A percentile compares a stretch with the other conserved stretches of the same genome.
phyloP scores from a whole-genome alignment of 352 stramenopile genomes.

The Globisporangium uncinulatum region DNA sequence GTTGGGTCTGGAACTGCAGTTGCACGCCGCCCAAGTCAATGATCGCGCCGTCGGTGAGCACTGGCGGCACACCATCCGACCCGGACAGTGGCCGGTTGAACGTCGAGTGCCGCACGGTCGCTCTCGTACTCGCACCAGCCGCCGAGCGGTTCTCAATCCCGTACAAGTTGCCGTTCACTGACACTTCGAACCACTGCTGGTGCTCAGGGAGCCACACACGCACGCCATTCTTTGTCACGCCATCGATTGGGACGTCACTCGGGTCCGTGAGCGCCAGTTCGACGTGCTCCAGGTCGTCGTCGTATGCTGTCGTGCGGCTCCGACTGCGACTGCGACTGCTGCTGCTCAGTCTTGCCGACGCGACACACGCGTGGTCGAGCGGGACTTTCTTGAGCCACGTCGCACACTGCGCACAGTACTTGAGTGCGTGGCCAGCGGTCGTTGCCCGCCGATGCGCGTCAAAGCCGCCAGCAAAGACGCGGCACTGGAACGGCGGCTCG shows the following conservation, averaged over 20 bases:
- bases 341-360: not conserved
- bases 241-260: constrained; percentile 45
- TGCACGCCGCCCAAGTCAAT: constrained; percentile 77
- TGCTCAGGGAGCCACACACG: constrained; percentile 69
- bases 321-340: constrained; percentile 1
- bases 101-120: constrained; percentile 41
- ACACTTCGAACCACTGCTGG: constrained; percentile 77
- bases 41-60: constrained; percentile 64
- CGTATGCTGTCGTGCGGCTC: constrained; percentile 1
- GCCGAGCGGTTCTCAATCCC: constrained; percentile 41
- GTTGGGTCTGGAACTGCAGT: constrained; percentile 59
- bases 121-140: constrained; percentile 8
- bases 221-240: constrained; percentile 79
- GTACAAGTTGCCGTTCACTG: constrained; percentile 72
- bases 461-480: constrained; percentile 67
- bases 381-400: constrained; percentile 48
- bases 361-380: constrained; percentile 39
- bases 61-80: constrained; percentile 26
- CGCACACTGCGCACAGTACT: constrained; percentile 43
- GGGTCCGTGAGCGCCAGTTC: constrained; percentile 33
- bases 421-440: constrained; percentile 58
- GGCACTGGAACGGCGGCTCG: constrained; percentile 54
- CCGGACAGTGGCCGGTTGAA: constrained; percentile 58
- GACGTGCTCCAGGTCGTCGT: constrained; percentile 33
- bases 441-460: constrained; percentile 45